Evolutionary conservation across 2,329 filamentous ascomycete genomes (phyloP).

Genomic region (Diaporthe vexans): DNA sequence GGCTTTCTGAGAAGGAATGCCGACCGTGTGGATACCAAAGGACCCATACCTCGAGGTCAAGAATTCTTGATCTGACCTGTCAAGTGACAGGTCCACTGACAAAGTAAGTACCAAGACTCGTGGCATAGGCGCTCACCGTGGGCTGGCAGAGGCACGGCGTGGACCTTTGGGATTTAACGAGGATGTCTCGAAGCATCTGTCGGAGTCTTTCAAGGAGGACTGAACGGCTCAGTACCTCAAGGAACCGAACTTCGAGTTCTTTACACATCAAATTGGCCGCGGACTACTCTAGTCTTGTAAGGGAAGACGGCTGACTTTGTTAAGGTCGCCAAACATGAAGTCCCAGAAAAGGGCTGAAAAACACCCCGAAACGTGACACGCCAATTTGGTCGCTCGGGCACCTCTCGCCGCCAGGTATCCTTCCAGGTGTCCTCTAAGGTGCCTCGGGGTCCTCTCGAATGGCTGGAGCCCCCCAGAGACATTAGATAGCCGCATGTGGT

Average conservation of each 20-base stretch:
- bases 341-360: conserved; percentile 67
- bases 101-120: neutral
- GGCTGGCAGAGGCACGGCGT: conserved; percentile 70
- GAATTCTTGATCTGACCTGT: too few species aligned
- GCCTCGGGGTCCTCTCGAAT: conserved; percentile 46
- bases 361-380: conserved; percentile 66
- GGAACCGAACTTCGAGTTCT: conserved; percentile 62
- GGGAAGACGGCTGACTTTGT: conserved; percentile 62
- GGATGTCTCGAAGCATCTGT: conserved; percentile 43
- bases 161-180: conserved; percentile 59
- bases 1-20: too few species aligned
- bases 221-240: conserved; percentile 63
- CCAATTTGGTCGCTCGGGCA: conserved; percentile 38
- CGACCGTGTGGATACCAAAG: neutral
- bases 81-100: neutral
- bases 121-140: conserved; percentile 63
- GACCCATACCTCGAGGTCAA: too few species aligned
- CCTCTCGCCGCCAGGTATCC: neutral
- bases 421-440: neutral
- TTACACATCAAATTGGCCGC: conserved; percentile 70
- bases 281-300: conserved; percentile 64
- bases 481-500: conserved; percentile 67
- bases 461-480: conserved; percentile 73
- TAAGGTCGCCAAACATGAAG: conserved; percentile 60
- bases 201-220: conserved; percentile 60